phyloP scores from a whole-genome alignment of 83 land plant genomes.

The Larix sibirica region DNA sequence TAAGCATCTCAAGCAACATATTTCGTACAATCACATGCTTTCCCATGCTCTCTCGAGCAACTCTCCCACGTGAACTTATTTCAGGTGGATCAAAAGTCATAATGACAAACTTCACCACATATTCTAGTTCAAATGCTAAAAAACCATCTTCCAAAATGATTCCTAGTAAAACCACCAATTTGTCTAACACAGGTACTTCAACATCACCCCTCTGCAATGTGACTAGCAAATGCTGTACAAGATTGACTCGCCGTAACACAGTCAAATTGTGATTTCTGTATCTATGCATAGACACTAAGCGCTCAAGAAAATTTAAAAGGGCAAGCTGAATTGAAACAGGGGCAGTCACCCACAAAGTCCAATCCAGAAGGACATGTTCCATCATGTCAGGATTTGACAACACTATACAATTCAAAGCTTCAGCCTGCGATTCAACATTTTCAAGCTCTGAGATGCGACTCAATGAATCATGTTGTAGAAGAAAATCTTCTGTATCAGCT shows the following conservation, averaged over 20 bases:
- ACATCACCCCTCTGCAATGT: slow-evolving; percentile 98
- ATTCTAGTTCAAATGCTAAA: slow-evolving; percentile 79
- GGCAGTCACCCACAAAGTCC: slow-evolving; percentile 96
- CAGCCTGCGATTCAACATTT: slow-evolving; percentile 54
- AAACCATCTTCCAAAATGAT: slow-evolving; percentile 96
- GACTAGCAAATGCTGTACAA: slow-evolving; percentile 91
- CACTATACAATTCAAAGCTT: slow-evolving; percentile 82
- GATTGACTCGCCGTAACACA: slow-evolving; percentile 77
- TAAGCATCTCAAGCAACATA: slow-evolving; percentile 96
- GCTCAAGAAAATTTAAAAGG: slow-evolving; percentile 84
- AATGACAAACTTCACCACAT: slow-evolving; percentile 92
- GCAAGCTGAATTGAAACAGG: slow-evolving; percentile 86
- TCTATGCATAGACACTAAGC: slow-evolving; percentile 93
- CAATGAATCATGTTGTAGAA: slow-evolving; percentile 64
- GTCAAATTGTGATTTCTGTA: slow-evolving; percentile 93
- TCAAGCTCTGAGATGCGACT: slow-evolving; percentile 88
- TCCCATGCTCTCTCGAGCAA: slow-evolving; percentile 82
- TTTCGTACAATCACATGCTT: slow-evolving; percentile 98
- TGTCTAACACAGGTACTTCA: slow-evolving; percentile 89
- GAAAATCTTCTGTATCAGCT: slow-evolving; percentile 64
- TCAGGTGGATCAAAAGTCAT: slow-evolving; percentile 99
- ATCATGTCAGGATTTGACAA: slow-evolving; percentile 97
- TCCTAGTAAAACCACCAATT: slow-evolving; percentile 88
- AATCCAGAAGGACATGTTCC: slow-evolving; percentile 95
- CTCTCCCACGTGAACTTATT: slow-evolving; percentile 34